These are phyloP conservation scores for Chaetomium globosum DNA, from an alignment of 2,329 filamentous ascomycete species.

Conservation along the genomic window DNA sequence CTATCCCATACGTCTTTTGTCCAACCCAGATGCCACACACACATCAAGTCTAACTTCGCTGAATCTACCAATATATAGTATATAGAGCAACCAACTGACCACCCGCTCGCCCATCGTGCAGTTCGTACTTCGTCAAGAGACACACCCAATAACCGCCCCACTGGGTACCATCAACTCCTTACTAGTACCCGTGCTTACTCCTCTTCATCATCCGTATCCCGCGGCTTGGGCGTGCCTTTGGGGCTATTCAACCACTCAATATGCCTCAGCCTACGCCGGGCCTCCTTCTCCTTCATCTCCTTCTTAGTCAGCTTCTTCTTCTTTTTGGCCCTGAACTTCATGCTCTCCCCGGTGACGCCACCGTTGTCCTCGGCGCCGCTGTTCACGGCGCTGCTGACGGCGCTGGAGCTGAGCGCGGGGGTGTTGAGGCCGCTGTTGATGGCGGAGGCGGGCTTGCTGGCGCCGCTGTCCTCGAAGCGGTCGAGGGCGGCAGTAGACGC, in stretches of 20 bases:
- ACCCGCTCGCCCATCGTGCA: background rate
- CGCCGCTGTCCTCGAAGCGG: conserved; percentile 78
- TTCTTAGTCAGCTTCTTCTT: conserved; percentile 99
- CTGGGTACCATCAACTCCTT: background rate
- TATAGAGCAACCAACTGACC: background rate
- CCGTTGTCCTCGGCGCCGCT: conserved; percentile 79
- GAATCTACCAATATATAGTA: background rate
- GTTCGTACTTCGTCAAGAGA: background rate
- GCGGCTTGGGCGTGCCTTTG: conserved; percentile 78
- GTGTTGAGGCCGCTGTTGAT: conserved; percentile 62
- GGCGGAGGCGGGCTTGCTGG: conserved; percentile 62
- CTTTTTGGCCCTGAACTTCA: conserved; percentile 88
- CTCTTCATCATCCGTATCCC: conserved; percentile 76
- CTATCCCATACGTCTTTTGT: conserved; percentile 8
- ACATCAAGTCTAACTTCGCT: background rate
- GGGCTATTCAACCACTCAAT: conserved; percentile 82
- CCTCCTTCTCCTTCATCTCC: conserved; percentile 91
- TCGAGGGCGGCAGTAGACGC: conserved; percentile 72
- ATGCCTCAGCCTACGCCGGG: conserved; percentile 81
- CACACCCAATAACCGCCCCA: background rate
- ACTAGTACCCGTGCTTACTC: conserved; percentile 20
- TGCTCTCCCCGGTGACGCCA: conserved; percentile 45
- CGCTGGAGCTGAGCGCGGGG: conserved; percentile 59
- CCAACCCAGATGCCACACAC: background rate
- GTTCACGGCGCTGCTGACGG: conserved; percentile 68